These are phyloP conservation scores for Globisporangium parvum DNA, from an alignment of 352 stramenopile genomes.

Conservation along the genomic window DNA sequence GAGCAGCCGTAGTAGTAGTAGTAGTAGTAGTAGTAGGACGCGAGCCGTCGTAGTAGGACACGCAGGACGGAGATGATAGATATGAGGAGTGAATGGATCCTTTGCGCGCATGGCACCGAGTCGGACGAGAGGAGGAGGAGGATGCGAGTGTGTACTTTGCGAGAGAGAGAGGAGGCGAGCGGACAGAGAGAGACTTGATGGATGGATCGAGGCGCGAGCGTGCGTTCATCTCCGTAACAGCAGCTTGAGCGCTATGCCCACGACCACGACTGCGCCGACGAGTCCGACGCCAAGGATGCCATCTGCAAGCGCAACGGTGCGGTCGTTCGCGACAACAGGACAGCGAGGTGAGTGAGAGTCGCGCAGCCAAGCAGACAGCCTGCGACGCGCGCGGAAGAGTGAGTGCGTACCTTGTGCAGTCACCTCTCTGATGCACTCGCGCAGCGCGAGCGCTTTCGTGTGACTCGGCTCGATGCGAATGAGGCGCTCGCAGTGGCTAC, in stretches of 20 bases:
- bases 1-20: neutral
- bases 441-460: slow-evolving; percentile 62
- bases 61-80: slow-evolving; percentile 2
- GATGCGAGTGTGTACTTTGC: no score
- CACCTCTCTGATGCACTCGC: slow-evolving; percentile 73
- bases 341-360: neutral
- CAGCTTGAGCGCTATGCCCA: slow-evolving; percentile 64
- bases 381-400: no score
- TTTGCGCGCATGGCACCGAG: neutral
- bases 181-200: neutral
- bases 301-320: slow-evolving; percentile 26
- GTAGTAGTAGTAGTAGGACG: neutral
- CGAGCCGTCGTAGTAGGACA: neutral
- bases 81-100: slow-evolving; percentile 2
- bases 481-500: slow-evolving; percentile 63
- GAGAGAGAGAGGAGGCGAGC: neutral
- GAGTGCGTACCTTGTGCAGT: slow-evolving; percentile 34
- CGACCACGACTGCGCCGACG: slow-evolving; percentile 63
- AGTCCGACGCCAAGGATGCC: slow-evolving; percentile 62
- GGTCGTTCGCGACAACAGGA: no score
- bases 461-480: slow-evolving; percentile 71
- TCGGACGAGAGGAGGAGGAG: neutral
- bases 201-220: neutral
- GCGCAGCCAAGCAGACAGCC: no score
- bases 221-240: slow-evolving; percentile 47